Evolutionary conservation across 2,329 filamentous ascomycete genomes (phyloP).

Genomic region (Catunica adiposa): DNA sequence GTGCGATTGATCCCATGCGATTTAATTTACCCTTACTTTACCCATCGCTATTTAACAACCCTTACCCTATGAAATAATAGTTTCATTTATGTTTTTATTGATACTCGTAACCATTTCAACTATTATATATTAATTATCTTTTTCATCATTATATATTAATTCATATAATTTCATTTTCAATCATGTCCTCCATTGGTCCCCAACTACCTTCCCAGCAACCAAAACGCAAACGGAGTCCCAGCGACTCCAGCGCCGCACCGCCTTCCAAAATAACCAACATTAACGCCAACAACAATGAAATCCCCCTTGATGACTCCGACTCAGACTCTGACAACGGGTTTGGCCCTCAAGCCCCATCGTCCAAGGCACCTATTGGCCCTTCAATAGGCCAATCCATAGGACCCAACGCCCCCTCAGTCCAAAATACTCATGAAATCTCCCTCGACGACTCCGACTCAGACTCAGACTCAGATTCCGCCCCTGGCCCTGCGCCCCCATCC

Average conservation of each 20-base stretch:
- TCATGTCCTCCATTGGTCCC: constrained; percentile 57
- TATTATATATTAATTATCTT: too few species aligned
- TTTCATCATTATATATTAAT: neutral
- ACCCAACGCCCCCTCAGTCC: constrained; percentile 17
- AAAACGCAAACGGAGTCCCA: constrained; percentile 42
- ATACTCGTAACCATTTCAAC: too few species aligned
- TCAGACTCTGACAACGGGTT: constrained; percentile 26
- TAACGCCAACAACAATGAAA: constrained; percentile 23
- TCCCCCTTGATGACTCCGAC: constrained; percentile 26
- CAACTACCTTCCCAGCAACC: constrained; percentile 50
- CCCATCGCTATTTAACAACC: neutral
- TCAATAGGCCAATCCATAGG: constrained; percentile 15
- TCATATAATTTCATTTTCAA: neutral
- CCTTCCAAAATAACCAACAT: constrained; percentile 29
- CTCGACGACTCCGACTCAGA: constrained; percentile 14
- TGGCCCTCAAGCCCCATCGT: constrained; percentile 23
- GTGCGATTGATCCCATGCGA: neutral
- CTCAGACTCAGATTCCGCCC: constrained; percentile 22
- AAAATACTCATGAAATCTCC: constrained; percentile 24
- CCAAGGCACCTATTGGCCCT: constrained; percentile 1
- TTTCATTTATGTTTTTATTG: neutral
- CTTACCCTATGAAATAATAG: neutral
- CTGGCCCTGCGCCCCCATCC: constrained; percentile 20
- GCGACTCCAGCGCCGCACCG: constrained; percentile 25
- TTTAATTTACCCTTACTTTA: neutral